Conservation (phyloP, 176 grass and related monocot species). For the Luzula sylvatica region DNA sequence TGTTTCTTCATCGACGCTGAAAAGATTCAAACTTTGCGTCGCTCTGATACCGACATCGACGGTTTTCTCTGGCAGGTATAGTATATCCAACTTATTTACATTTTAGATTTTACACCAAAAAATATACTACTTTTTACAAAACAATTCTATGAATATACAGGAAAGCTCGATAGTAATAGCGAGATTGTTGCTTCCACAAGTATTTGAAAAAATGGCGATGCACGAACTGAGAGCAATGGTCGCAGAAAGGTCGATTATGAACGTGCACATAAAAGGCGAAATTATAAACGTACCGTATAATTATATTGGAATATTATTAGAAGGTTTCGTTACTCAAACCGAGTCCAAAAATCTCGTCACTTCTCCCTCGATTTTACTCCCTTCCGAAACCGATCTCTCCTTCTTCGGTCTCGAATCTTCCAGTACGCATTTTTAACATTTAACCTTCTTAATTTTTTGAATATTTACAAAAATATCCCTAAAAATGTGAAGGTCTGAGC, state of each 20-base stretch:
- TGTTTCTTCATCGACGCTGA: conserved; percentile 91
- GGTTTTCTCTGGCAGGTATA: conserved; percentile 91
- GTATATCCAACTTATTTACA: not conserved
- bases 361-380: conserved; percentile 52
- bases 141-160: conserved; percentile 24
- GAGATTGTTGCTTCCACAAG: conserved; percentile 65
- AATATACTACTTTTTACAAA: not conserved
- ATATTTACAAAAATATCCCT: no score
- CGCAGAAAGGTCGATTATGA: conserved; percentile 55
- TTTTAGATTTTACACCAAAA: not conserved
- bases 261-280: conserved; percentile 75
- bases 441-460: not conserved
- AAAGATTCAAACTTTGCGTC: conserved; percentile 54
- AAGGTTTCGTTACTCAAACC: conserved; percentile 67
- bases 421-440: conserved; percentile 25
- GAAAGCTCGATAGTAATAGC: conserved; percentile 60
- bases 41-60: conserved; percentile 55
- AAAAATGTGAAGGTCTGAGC: conserved; percentile 23
- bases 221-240: conserved; percentile 64
- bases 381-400: conserved; percentile 34
- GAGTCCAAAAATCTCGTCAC: conserved; percentile 40
- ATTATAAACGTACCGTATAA: conserved; percentile 41
- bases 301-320: conserved; percentile 60
- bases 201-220: conserved; percentile 89
- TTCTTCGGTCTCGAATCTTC: conserved; percentile 58